Evolutionary conservation across 2,329 filamentous ascomycete genomes (phyloP).

Genomic region (Claviceps fusiformis): DNA sequence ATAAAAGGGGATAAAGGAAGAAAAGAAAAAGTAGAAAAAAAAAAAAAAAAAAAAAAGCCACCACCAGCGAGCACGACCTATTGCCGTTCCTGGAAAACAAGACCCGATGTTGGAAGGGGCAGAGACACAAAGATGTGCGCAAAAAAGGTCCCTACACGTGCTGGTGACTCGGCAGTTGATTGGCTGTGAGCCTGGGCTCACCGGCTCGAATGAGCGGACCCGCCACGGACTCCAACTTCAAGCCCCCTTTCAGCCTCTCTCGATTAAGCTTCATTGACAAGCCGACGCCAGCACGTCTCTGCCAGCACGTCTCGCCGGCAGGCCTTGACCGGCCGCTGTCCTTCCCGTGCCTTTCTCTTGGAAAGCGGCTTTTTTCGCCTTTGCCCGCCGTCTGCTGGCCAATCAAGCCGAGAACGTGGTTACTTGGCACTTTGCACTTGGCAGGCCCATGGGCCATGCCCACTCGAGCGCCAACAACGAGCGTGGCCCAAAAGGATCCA

Average conservation of each 20-base stretch:
- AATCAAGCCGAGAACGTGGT: slow-evolving; percentile 2
- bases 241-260: background rate
- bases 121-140: too few species aligned
- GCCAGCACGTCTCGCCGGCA: too few species aligned
- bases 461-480: background rate
- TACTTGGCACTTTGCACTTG: background rate
- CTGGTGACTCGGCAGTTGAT: background rate
- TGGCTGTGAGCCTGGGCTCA: background rate
- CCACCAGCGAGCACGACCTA: background rate
- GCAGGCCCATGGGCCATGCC: background rate
- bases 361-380: background rate
- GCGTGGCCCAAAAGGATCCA: background rate
- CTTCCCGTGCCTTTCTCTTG: too few species aligned
- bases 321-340: background rate
- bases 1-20: too few species aligned
- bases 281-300: too few species aligned
- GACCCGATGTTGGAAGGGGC: too few species aligned
- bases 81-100: background rate
- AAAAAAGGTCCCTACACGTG: background rate
- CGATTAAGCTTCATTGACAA: background rate
- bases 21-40: too few species aligned
- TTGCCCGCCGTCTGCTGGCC: background rate
- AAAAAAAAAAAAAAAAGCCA: too few species aligned
- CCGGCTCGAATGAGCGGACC: background rate
- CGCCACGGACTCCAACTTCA: background rate